phyloP scores from a whole-genome alignment of 2,329 filamentous ascomycete species.

The Drechslerella dactyloides region DNA sequence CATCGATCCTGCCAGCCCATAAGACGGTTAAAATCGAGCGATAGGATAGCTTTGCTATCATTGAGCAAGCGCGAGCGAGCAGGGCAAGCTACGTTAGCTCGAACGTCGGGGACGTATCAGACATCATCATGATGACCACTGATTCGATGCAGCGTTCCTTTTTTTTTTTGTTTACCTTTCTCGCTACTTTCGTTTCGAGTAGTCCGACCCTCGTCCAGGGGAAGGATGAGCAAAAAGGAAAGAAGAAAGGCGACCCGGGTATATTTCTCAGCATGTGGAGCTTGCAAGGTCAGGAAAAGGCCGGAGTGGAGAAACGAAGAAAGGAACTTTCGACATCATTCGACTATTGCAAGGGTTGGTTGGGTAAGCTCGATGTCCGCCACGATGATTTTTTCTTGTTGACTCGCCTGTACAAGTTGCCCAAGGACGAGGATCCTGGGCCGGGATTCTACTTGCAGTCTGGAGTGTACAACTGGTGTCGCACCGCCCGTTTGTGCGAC shows the following conservation, averaged over 20 bases:
- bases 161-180: constrained; percentile 9
- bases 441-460: no score
- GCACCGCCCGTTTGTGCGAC: constrained; percentile 38
- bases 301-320: constrained; percentile 34
- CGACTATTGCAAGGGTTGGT: constrained; percentile 33
- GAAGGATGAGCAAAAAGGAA: constrained; percentile 1
- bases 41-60: constrained; percentile 44
- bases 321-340: constrained; percentile 23
- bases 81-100: neutral
- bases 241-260: constrained; percentile 35
- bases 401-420: neutral
- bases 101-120: constrained; percentile 11
- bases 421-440: neutral
- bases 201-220: constrained; percentile 9
- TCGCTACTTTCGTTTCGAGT: constrained; percentile 8
- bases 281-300: neutral
- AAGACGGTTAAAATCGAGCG: constrained; percentile 49
- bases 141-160: constrained; percentile 6
- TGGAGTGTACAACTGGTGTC: no score
- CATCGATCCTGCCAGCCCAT: constrained; percentile 13
- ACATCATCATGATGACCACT: constrained; percentile 1
- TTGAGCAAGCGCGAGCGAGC: constrained; percentile 14
- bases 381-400: neutral
- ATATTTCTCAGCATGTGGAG: constrained; percentile 48
- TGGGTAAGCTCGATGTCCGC: constrained; percentile 12